Percentiles rank a stretch among this genome's conserved stretches.
Conservation (phyloP, 768 basidiomycete genomes). For the Podaxis sp. region DNA sequence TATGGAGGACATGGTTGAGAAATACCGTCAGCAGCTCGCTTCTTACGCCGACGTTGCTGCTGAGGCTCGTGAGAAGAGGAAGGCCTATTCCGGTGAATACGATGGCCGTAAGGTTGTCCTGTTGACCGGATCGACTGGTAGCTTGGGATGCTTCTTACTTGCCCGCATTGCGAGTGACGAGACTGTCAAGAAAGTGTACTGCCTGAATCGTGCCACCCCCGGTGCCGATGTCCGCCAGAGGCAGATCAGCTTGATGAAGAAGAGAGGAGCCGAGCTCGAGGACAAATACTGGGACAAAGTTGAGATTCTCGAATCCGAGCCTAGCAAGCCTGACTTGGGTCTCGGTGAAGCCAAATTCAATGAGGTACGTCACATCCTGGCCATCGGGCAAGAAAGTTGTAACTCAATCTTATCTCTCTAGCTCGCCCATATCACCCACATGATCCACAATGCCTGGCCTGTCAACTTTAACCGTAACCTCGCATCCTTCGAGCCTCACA, state of each 20-base stretch:
- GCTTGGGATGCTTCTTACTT: constrained; percentile 38
- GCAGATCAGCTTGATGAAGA: constrained; percentile 30
- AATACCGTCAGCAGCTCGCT: constrained; percentile 22
- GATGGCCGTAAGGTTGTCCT: constrained; percentile 26
- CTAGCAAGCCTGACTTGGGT: constrained; percentile 26
- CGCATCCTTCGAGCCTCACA: constrained; percentile 42
- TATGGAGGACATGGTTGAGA: constrained; percentile 30
- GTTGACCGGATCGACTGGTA: constrained; percentile 41
- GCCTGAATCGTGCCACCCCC: constrained; percentile 30
- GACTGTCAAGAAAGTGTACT: constrained; percentile 29
- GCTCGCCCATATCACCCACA: constrained; percentile 28
- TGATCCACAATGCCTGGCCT: constrained; percentile 42
- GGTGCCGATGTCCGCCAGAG: constrained; percentile 21
- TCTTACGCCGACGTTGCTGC: constrained; percentile 13
- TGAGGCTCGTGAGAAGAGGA: constrained; percentile 10
- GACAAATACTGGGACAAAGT: constrained; percentile 30
- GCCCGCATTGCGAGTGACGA: constrained; percentile 24
- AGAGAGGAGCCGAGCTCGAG: constrained; percentile 27
- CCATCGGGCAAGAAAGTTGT: not conserved
- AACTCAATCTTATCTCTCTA: not conserved
- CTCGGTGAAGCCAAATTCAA: constrained; percentile 25
- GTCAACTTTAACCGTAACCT: constrained; percentile 43
- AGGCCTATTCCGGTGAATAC: not conserved
- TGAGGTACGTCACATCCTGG: constrained; percentile 21
- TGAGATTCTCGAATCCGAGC: constrained; percentile 26